Conservation (phyloP, 1,284 basidiomycete genomes). For the Gastroboletus turbinatus region DNA sequence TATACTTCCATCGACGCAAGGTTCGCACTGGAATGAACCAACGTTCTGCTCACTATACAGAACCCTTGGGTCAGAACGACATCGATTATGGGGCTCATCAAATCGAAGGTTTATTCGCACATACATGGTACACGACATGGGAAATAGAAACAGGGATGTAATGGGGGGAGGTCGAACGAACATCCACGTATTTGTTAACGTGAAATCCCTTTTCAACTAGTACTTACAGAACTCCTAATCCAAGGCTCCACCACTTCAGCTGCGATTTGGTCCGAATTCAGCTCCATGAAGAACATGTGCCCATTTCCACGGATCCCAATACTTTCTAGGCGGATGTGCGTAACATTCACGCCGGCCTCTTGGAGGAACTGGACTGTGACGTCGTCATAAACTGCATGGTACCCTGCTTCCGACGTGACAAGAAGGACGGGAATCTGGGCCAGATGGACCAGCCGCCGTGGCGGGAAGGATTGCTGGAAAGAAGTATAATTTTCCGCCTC, state of each 20-base stretch:
- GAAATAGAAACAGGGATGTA: background rate
- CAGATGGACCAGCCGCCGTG: slow-evolving; percentile 43
- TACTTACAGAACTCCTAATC: slow-evolving; percentile 26
- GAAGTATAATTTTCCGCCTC: slow-evolving; percentile 39
- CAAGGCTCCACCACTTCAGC: slow-evolving; percentile 41
- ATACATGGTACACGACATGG: background rate
- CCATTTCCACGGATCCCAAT: slow-evolving; percentile 46
- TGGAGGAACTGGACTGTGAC: slow-evolving; percentile 44
- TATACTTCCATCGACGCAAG: background rate
- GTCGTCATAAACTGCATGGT: slow-evolving; percentile 48
- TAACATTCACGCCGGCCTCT: slow-evolving; percentile 45
- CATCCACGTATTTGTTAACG: background rate
- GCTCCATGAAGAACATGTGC: slow-evolving; percentile 56
- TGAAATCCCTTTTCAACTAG: background rate
- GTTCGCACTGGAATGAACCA: background rate
- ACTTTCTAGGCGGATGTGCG: slow-evolving; percentile 40
- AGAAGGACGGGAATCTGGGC: slow-evolving; percentile 43
- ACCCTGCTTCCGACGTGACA: slow-evolving; percentile 48
- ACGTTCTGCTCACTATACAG: background rate
- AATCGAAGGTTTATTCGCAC: background rate
- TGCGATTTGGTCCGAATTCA: slow-evolving; percentile 43
- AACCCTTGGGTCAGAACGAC: background rate
- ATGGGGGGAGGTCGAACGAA: background rate
- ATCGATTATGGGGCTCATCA: background rate
- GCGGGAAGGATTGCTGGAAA: slow-evolving; percentile 43